Evolutionary conservation across 192 early-diverging fungal genomes (phyloP).

Genomic region (Rhizophagus sp.): DNA sequence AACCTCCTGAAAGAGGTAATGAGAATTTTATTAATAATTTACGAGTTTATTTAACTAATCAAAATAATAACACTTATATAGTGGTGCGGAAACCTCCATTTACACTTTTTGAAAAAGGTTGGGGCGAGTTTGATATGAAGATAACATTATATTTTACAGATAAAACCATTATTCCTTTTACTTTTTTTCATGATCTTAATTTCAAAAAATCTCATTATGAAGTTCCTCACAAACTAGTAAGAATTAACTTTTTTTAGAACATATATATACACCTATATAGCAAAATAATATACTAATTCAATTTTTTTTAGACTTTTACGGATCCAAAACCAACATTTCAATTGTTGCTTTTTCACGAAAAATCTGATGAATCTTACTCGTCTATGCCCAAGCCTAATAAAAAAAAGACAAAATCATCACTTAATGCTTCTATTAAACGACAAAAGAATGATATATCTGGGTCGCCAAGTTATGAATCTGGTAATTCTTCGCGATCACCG

Average conservation of each 20-base stretch:
- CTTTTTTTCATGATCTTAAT: slow-evolving; percentile 54
- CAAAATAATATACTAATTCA: not conserved
- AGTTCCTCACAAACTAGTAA: slow-evolving; percentile 44
- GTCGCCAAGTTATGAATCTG: slow-evolving; percentile 16
- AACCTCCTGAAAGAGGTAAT: slow-evolving; percentile 43
- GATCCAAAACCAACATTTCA: not conserved
- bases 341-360: not conserved
- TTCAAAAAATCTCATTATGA: slow-evolving; percentile 50
- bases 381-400: not conserved
- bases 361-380: not conserved
- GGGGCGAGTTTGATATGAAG: slow-evolving; percentile 64
- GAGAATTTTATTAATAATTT: not conserved
- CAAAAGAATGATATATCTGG: not conserved
- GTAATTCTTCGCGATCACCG: slow-evolving; percentile 8
- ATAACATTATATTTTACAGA: slow-evolving; percentile 52
- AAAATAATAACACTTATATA: slow-evolving; percentile 22
- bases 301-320: slow-evolving; percentile 1
- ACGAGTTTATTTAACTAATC: not conserved
- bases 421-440: not conserved
- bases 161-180: slow-evolving; percentile 39
- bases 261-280: too few relatives aligned
- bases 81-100: slow-evolving; percentile 52
- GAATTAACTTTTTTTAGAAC: not conserved
- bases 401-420: slow-evolving; percentile 22
- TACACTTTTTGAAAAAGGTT: slow-evolving; percentile 54